Percentiles rank a stretch among this genome's conserved stretches.
Evolutionary conservation across 148 eudicot species (phyloP).

Genomic region (Rhododendron henanense): DNA sequence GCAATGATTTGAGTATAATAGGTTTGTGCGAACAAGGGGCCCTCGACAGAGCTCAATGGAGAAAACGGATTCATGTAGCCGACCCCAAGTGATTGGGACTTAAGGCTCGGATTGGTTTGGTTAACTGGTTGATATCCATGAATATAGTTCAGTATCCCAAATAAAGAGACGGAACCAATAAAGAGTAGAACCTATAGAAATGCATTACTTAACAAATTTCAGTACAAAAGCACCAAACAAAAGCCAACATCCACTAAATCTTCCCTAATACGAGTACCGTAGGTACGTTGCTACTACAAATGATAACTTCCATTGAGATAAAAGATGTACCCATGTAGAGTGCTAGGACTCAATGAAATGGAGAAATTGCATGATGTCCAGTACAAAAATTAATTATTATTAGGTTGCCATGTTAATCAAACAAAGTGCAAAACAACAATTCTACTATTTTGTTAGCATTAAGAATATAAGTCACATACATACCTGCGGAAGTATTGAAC

Average conservation of each 20-base stretch:
- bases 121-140: not conserved
- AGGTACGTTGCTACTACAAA: not conserved
- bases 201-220: not conserved
- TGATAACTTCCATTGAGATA: not conserved
- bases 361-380: not conserved
- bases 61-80: too few relatives aligned
- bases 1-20: too few relatives aligned
- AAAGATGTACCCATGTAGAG: not conserved
- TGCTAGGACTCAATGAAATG: not conserved
- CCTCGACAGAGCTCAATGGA: too few relatives aligned
- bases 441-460: not conserved
- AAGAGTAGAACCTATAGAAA: not conserved
- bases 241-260: not conserved
- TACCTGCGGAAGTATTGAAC: constrained; percentile 94
- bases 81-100: too few relatives aligned
- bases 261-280: not conserved
- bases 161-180: not conserved
- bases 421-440: not conserved
- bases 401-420: not conserved
- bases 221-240: not conserved
- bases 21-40: too few relatives aligned
- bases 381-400: not conserved
- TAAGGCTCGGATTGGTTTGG: too few relatives aligned
- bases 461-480: not conserved
- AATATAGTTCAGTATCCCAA: not conserved